Conservation (phyloP, 1,139 yeast genomes). For the Debaryomyces robertsiae region DNA sequence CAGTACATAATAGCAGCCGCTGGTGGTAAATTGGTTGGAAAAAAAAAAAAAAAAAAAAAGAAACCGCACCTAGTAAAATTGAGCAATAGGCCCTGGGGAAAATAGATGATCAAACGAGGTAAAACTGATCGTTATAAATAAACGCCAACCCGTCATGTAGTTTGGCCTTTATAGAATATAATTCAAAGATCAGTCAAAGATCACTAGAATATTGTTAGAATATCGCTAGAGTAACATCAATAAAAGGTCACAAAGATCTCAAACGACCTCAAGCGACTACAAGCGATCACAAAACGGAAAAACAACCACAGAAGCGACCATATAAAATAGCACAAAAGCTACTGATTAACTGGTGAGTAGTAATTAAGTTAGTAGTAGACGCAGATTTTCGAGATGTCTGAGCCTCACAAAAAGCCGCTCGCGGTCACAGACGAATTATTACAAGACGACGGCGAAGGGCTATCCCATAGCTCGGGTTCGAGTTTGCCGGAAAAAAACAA, state of each 20-base stretch:
- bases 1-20: slow-evolving; percentile 2
- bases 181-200: background rate
- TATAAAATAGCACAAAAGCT: too few relatives aligned
- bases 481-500: slow-evolving; percentile 23
- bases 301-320: too few relatives aligned
- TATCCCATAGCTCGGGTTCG: slow-evolving; percentile 25
- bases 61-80: slow-evolving; percentile 3
- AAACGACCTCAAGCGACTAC: too few relatives aligned
- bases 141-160: background rate
- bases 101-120: slow-evolving; percentile 9
- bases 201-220: too few relatives aligned
- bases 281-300: too few relatives aligned
- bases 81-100: slow-evolving; percentile 6
- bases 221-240: too few relatives aligned
- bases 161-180: background rate
- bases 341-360: too few relatives aligned
- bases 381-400: background rate
- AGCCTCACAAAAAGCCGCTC: background rate
- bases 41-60: background rate
- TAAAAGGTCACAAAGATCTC: too few relatives aligned
- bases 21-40: background rate
- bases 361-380: too few relatives aligned
- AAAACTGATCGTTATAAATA: slow-evolving; percentile 1
- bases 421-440: background rate
- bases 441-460: slow-evolving; percentile 17